Conservation (phyloP, 345 rosid genomes). For the Lagerstroemia speciosa region DNA sequence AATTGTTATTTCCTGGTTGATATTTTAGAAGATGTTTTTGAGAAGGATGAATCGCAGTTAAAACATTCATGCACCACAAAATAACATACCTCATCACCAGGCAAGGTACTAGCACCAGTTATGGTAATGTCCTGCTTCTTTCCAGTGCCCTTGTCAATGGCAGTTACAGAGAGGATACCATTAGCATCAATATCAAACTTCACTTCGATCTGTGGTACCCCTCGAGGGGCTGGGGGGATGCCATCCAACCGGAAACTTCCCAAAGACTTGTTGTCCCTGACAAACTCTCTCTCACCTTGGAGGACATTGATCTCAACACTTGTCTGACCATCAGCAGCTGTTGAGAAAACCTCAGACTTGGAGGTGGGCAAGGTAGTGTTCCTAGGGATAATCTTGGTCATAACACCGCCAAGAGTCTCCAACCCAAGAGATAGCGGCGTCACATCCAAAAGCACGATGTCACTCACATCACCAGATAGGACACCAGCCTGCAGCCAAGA, state of each 20-base stretch:
- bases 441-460: conserved; percentile 86
- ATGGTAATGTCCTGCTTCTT: conserved; percentile 53
- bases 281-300: conserved; percentile 97
- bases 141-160: conserved; percentile 45
- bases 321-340: conserved; percentile 98
- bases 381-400: conserved; percentile 94
- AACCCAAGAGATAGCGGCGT: conserved; percentile 81
- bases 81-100: conserved; percentile 70
- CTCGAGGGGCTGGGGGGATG: conserved; percentile 46
- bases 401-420: conserved; percentile 96
- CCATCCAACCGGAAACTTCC: conserved; percentile 52
- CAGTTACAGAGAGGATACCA: conserved; percentile 44
- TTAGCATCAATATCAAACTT: conserved; percentile 49
- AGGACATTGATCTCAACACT: conserved; percentile 96
- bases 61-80: too few relatives aligned
- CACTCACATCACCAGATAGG: conserved; percentile 89
- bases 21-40: neutral
- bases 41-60: neutral
- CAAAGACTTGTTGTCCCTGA: conserved; percentile 85
- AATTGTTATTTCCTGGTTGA: too few relatives aligned
- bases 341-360: conserved; percentile 95
- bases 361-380: conserved; percentile 94
- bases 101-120: conserved; percentile 71
- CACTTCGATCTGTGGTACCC: conserved; percentile 48
- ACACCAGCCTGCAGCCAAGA: conserved; percentile 71